phyloP scores from a whole-genome alignment of 2,329 filamentous ascomycete genomes.

The Exophiala dermatitidis region DNA sequence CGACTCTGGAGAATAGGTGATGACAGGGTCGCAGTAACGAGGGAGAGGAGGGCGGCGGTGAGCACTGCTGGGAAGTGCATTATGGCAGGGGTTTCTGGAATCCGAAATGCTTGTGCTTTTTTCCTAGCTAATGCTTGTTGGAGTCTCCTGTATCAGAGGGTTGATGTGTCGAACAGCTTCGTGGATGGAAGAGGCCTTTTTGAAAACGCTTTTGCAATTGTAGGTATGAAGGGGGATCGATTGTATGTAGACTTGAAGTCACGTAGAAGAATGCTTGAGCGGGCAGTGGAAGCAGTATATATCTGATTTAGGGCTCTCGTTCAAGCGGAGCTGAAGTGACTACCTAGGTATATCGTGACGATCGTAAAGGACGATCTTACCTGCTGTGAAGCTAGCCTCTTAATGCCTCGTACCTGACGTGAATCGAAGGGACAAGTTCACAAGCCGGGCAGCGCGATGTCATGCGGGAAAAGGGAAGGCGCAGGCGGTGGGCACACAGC shows the following conservation, averaged over 20 bases:
- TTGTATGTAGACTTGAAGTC: no score
- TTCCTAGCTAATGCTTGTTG: neutral
- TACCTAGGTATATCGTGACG: neutral
- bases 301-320: neutral
- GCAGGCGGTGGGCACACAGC: neutral
- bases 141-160: neutral
- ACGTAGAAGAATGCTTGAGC: neutral
- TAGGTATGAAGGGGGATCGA: neutral
- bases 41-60: constrained; percentile 10
- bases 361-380: neutral
- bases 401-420: neutral
- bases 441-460: neutral
- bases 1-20: constrained; percentile 17
- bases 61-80: constrained; percentile 19
- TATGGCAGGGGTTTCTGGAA: constrained; percentile 1
- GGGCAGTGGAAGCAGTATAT: neutral
- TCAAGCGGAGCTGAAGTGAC: no score
- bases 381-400: neutral
- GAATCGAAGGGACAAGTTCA: neutral
- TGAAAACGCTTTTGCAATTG: neutral
- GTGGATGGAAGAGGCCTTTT: neutral
- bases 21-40: constrained; percentile 7
- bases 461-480: neutral
- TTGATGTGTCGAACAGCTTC: neutral
- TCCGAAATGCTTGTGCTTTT: neutral